Conservation (phyloP, 2,329 filamentous ascomycete genomes). For the Pseudogymnoascus sp. region DNA sequence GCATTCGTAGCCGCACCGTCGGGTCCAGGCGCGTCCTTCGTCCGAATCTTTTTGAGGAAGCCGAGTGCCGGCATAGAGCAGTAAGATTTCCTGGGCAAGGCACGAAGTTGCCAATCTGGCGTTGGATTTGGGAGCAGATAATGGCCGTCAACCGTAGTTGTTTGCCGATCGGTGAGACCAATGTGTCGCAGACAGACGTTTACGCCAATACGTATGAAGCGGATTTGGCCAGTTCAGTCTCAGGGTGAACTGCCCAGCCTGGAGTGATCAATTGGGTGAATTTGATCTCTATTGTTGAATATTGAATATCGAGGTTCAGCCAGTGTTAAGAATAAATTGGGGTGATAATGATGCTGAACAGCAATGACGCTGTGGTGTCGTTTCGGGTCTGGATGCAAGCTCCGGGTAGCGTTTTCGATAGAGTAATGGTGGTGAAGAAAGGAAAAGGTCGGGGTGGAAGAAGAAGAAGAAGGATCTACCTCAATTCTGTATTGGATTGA, state of each 20-base stretch:
- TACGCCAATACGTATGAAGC: not conserved
- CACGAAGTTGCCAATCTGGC: slow-evolving; percentile 2
- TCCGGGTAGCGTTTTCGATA: not conserved
- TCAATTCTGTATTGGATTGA: slow-evolving; percentile 3
- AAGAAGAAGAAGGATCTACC: not conserved
- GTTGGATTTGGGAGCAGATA: not conserved
- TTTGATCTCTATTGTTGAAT: not conserved
- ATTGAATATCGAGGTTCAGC: not conserved
- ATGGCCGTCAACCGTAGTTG: not conserved
- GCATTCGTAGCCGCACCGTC: slow-evolving; percentile 24
- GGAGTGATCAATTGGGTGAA: not conserved
- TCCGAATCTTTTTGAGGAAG: slow-evolving; percentile 98
- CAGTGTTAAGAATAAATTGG: slow-evolving; percentile 5
- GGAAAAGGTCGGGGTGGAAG: not conserved
- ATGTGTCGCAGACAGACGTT: not conserved
- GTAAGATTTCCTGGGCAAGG: not conserved
- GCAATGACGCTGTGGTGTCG: slow-evolving; percentile 4
- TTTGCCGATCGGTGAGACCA: slow-evolving; percentile 5
- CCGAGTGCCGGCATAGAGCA: slow-evolving; percentile 78
- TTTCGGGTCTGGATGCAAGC: not conserved
- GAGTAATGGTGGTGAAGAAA: not conserved
- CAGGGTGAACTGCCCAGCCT: not conserved
- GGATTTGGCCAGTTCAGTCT: not conserved
- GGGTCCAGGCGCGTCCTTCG: slow-evolving; percentile 72
- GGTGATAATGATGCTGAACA: slow-evolving; percentile 3